Evolutionary conservation across 768 basidiomycete genomes (phyloP).

Genomic region (Hygrocybe coccinea): DNA sequence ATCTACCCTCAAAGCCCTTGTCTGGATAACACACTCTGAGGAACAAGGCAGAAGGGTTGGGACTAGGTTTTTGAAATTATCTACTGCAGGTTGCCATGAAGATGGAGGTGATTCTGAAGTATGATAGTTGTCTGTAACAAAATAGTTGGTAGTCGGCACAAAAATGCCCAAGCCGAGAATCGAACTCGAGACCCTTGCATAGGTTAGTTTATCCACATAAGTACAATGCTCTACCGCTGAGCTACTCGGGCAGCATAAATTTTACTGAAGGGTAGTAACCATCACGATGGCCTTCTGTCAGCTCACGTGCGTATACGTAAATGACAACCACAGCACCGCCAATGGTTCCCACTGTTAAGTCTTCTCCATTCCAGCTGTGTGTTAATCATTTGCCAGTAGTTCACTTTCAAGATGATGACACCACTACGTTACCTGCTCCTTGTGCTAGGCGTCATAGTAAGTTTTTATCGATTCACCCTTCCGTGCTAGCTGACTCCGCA

Average conservation of each 20-base stretch:
- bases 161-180: slow-evolving; percentile 49
- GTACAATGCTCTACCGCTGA: slow-evolving; percentile 59
- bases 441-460: slow-evolving; percentile 44
- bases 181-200: slow-evolving; percentile 58
- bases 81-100: slow-evolving; percentile 8
- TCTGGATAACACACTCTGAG: slow-evolving; percentile 88
- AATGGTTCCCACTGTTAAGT: no score
- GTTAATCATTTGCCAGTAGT: neutral
- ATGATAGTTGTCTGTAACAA: neutral
- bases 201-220: slow-evolving; percentile 45
- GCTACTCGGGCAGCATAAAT: slow-evolving; percentile 42
- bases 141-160: neutral
- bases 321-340: no score
- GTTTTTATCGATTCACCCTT: slow-evolving; percentile 8
- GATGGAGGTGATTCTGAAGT: neutral
- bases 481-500: neutral
- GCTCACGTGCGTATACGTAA: no score
- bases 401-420: slow-evolving; percentile 44
- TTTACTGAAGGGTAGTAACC: neutral
- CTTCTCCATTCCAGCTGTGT: neutral
- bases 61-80: slow-evolving; percentile 56
- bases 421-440: slow-evolving; percentile 52
- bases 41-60: slow-evolving; percentile 75
- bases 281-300: neutral
- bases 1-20: slow-evolving; percentile 58